Base-by-base conservation (phyloP, 140 eudicot genomes). In the Cichorium intybus region DNA sequence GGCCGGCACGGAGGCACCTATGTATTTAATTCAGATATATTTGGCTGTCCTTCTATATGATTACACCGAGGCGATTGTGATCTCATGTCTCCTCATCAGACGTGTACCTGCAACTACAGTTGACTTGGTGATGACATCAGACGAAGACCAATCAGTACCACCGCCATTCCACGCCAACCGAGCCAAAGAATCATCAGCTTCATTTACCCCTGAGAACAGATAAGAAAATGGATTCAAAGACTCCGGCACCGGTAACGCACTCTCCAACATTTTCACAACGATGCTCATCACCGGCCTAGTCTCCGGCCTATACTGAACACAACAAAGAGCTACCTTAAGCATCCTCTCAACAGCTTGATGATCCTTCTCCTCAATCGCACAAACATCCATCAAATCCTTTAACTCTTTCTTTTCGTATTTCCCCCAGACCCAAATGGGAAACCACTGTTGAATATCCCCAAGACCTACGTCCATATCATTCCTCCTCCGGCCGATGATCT, bases 231-330 rank as follows among this genome's bases (percentile, higher is more conserved):
- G 82, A 29, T 77, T 77, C 18, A 33, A 5, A 41, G 78, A n/a
- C 37, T 53, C 62, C 1, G 77, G 77, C 6, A 77, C 64, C 57
- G 53, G 75, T 11, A 77, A 48, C 3, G 53, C 66, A 5, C 78
- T 78, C 65, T 77, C 78, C 66, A 77, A 65, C 78, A 77, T 77
- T 26, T 77, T 71, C 66, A 77, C 78, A 29, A 71, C 82, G 3
- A 57, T 57, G 33, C 78, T 77, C 82, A 77, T 77, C 37, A n/a
- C 7, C 2, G 78, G 82, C 56, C 82, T 66, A 1, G 21, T 28
- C 47, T 77, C 78, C 0, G 78, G 70, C 56, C 52, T 49, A 39
- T 71, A 65, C 11, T 66, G 82, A 12, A 77, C 75, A 8, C 82
- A 77, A 54, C 78, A 77, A 14, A 71, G 24, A 21, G 82, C 75